phyloP scores from a whole-genome alignment of 495 filamentous ascomycete species.

The Podospora tetraspora region DNA sequence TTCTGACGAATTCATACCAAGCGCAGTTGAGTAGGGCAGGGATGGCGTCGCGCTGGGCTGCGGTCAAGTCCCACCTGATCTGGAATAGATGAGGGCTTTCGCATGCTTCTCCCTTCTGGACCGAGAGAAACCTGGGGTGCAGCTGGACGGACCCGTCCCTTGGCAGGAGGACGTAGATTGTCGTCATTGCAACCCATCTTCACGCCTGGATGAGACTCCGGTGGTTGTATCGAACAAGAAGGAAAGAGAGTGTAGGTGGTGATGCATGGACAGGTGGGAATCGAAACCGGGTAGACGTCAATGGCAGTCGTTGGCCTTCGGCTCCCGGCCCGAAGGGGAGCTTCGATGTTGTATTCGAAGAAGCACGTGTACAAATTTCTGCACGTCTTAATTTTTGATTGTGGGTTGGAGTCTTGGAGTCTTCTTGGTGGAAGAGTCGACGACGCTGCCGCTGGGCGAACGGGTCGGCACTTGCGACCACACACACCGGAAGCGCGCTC shows the following conservation, averaged over 20 bases:
- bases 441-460: conserved; percentile 9
- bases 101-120: neutral
- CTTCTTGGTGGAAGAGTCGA: neutral
- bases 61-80: conserved; percentile 9
- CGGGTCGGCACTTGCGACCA: conserved; percentile 17
- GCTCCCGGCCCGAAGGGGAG: neutral
- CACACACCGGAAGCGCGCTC: neutral
- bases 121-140: conserved; percentile 15
- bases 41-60: neutral
- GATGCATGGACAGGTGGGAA: neutral
- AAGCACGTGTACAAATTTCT: neutral
- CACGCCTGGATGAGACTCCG: neutral
- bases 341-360: neutral
- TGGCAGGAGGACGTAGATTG: conserved; percentile 3
- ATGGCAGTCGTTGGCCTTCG: neutral
- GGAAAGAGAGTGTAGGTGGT: neutral
- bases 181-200: neutral
- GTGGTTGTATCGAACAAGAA: neutral
- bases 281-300: neutral
- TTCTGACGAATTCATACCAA: conserved; percentile 3
- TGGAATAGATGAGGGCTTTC: conserved; percentile 13
- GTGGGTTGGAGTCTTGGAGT: neutral
- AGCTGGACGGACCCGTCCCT: neutral
- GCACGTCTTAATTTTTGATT: conserved; percentile 4
- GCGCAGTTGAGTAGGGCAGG: conserved; percentile 5